A percentile compares a stretch with the other conserved stretches of the same genome.
Conservation (phyloP, 306 rosid species). For the Vicia sativa region DNA sequence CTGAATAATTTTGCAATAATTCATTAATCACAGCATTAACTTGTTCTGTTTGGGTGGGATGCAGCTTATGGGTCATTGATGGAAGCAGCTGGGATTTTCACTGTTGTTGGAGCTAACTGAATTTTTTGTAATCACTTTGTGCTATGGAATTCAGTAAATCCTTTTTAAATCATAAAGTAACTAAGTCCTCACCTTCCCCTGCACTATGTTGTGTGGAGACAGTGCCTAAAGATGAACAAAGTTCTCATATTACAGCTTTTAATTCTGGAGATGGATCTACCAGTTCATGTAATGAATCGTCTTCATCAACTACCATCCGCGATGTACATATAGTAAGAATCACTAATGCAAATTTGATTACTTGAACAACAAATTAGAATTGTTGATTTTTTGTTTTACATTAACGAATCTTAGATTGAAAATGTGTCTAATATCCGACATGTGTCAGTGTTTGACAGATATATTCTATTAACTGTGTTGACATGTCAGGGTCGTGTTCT, state of each 20-base stretch:
- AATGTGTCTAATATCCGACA: too few species aligned
- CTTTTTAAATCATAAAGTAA: constrained; percentile 48
- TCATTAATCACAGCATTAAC: background rate
- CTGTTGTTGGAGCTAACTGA: constrained; percentile 38
- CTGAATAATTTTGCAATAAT: too few species aligned
- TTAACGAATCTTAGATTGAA: too few species aligned
- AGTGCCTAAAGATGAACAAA: constrained; percentile 53
- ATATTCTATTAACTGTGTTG: background rate
- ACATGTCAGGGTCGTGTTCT: background rate
- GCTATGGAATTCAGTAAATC: constrained; percentile 30
- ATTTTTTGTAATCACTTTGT: constrained; percentile 23
- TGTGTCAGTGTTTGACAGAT: background rate
- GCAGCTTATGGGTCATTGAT: constrained; percentile 38
- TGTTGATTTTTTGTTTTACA: background rate
- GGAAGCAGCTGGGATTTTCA: constrained; percentile 41
- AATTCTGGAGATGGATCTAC: constrained; percentile 54
- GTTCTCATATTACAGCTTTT: constrained; percentile 55
- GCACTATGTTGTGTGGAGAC: constrained; percentile 52
- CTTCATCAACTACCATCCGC: constrained; percentile 51
- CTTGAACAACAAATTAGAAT: constrained; percentile 7
- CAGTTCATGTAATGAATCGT: constrained; percentile 36
- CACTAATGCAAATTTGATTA: constrained; percentile 17
- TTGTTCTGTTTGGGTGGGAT: constrained; percentile 12
- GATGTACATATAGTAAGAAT: constrained; percentile 82
- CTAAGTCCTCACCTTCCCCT: constrained; percentile 62